Evolutionary conservation across 2,329 filamentous ascomycete species (phyloP).

Genomic region (Lojkania enalia): DNA sequence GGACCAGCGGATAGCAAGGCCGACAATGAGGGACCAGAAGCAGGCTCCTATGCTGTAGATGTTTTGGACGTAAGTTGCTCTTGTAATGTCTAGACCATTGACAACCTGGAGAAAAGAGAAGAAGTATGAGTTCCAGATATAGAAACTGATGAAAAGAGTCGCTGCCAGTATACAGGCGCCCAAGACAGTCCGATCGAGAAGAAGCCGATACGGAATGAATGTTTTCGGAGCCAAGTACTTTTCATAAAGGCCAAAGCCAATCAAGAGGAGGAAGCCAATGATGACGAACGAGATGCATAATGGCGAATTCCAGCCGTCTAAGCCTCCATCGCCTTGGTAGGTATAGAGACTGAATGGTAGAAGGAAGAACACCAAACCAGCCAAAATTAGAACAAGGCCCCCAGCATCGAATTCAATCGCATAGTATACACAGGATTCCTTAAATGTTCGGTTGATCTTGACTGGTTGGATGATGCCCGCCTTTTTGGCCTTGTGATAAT

Average conservation of each 20-base stretch:
- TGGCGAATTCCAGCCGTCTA: conserved; percentile 35
- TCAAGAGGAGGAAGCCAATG: conserved; percentile 38
- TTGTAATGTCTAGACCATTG: conserved; percentile 29
- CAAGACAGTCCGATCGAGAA: conserved; percentile 54
- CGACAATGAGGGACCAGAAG: conserved; percentile 26
- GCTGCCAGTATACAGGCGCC: conserved; percentile 56
- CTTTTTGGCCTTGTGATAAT: conserved; percentile 63
- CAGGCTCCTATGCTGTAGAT: conserved; percentile 40
- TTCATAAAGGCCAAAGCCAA: conserved; percentile 46
- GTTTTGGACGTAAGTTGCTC: conserved; percentile 42
- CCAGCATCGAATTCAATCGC: conserved; percentile 64
- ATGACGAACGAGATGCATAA: conserved; percentile 46
- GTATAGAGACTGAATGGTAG: conserved; percentile 65
- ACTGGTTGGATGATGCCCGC: conserved; percentile 52
- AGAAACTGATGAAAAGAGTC: conserved; percentile 30
- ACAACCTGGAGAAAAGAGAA: conserved; percentile 47
- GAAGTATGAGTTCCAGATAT: conserved; percentile 46
- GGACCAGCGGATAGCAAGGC: conserved; percentile 25
- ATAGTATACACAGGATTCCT: conserved; percentile 58
- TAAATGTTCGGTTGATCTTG: conserved; percentile 50
- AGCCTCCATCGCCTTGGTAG: conserved; percentile 23
- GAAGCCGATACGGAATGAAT: conserved; percentile 51
- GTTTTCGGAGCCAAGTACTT: conserved; percentile 42
- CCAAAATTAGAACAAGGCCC: conserved; percentile 61
- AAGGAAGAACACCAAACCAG: conserved; percentile 67